phyloP scores from a whole-genome alignment of 169 alveolate genomes.

The Cryptosporidium ryanae region DNA sequence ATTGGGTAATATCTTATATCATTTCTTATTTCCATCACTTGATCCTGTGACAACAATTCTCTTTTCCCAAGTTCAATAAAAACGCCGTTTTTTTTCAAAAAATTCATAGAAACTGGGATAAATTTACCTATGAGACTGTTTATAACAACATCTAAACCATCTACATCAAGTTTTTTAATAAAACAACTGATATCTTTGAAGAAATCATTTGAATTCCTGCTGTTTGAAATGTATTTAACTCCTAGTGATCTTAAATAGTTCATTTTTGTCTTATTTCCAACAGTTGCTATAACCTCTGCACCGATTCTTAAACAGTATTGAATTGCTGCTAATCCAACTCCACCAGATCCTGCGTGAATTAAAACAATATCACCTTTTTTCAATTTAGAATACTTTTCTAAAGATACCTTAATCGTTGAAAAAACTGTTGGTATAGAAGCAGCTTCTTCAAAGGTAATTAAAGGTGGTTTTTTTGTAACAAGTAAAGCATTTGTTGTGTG shows the following conservation, averaged over 20 bases:
- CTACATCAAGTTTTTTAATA: slow-evolving; percentile 13
- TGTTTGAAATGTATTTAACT: slow-evolving; percentile 74
- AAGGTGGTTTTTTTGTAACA: slow-evolving; percentile 54
- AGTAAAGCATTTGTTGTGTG: slow-evolving; percentile 60
- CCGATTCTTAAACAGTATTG: slow-evolving; percentile 78
- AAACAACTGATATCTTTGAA: slow-evolving; percentile 24
- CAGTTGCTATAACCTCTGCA: slow-evolving; percentile 74
- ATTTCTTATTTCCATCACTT: slow-evolving; percentile 16
- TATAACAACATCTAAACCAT: slow-evolving; percentile 35
- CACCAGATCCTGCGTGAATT: slow-evolving; percentile 82
- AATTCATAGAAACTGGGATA: slow-evolving; percentile 77
- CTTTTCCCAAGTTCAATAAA: slow-evolving; percentile 78
- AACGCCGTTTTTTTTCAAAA: slow-evolving; percentile 78
- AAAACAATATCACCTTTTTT: slow-evolving; percentile 70
- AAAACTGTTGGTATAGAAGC: slow-evolving; percentile 75
- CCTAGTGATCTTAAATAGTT: slow-evolving; percentile 76
- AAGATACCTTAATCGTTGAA: slow-evolving; percentile 57
- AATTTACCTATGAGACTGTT: slow-evolving; percentile 55
- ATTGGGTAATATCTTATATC: slow-evolving; percentile 71
- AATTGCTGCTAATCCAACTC: slow-evolving; percentile 81
- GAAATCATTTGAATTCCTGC: slow-evolving; percentile 73
- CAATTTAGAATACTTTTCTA: slow-evolving; percentile 51
- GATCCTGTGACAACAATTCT: slow-evolving; percentile 28
- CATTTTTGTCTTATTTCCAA: slow-evolving; percentile 67
- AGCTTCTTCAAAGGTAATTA: slow-evolving; percentile 57